Evolutionary conservation across 2,329 filamentous ascomycete genomes (phyloP).

Genomic region (Neonectria punicea): DNA sequence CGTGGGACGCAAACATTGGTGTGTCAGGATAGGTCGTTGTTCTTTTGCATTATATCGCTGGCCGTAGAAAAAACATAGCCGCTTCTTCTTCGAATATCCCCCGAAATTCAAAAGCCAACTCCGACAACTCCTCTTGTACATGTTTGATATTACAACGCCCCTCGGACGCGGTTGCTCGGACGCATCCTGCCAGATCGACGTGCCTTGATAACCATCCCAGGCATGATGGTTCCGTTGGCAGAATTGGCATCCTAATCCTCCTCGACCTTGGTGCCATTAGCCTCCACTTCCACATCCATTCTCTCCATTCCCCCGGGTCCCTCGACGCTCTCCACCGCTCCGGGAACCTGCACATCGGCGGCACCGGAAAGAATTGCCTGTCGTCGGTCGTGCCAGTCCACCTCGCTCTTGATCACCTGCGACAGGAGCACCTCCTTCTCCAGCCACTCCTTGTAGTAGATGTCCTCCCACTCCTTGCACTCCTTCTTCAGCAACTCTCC

Average conservation of each 20-base stretch:
- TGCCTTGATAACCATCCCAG: conserved; percentile 13
- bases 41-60: conserved; percentile 23
- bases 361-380: conserved; percentile 63
- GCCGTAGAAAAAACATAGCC: conserved; percentile 11
- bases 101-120: conserved; percentile 34
- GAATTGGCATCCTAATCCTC: conserved; percentile 22
- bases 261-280: conserved; percentile 19
- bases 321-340: conserved; percentile 45
- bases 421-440: conserved; percentile 84
- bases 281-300: conserved; percentile 35
- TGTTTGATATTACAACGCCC: conserved; percentile 33
- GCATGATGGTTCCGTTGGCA: conserved; percentile 21
- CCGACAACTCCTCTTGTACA: conserved; percentile 38
- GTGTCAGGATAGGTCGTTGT: conserved; percentile 24
- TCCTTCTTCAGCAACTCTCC: conserved; percentile 71
- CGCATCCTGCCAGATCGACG: conserved; percentile 1
- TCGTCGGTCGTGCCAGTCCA: conserved; percentile 71
- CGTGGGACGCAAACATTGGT: background rate
- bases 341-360: conserved; percentile 56
- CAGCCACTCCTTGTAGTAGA: conserved; percentile 78
- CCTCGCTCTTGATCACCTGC: conserved; percentile 74
- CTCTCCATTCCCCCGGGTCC: conserved; percentile 25
- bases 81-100: conserved; percentile 8
- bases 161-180: conserved; percentile 4
- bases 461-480: conserved; percentile 72